phyloP scores from a whole-genome alignment of 257 asterid genomes.

The Leptodermis oblonga region DNA sequence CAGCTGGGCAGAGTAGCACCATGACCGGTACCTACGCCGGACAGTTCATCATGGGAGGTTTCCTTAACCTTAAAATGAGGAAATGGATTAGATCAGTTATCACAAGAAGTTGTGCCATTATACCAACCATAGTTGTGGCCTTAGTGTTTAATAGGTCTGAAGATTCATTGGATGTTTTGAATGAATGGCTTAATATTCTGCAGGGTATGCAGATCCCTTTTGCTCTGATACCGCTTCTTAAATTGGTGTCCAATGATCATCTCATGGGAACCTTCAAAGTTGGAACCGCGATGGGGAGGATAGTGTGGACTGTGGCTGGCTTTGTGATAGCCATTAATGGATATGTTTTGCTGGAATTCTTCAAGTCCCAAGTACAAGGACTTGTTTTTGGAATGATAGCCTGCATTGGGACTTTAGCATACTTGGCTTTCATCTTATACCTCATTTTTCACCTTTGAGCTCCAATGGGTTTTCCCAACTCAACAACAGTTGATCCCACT shows the following conservation, averaged over 20 bases:
- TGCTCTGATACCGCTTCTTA: conserved; percentile 91
- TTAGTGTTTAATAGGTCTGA: conserved; percentile 80
- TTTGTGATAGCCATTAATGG: conserved; percentile 62
- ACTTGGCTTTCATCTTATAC: conserved; percentile 46
- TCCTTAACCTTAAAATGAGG: conserved; percentile 75
- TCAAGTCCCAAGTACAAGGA: conserved; percentile 55
- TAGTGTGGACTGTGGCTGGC: conserved; percentile 56
- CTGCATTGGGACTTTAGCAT: conserved; percentile 40
- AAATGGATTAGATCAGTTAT: conserved; percentile 84
- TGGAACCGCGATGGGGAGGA: conserved; percentile 58
- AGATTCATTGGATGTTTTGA: conserved; percentile 68
- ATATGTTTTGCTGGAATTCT: conserved; percentile 61
- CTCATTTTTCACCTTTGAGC: conserved; percentile 44
- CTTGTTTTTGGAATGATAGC: conserved; percentile 33
- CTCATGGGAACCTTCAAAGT: conserved; percentile 83
- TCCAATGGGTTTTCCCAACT: conserved; percentile 39
- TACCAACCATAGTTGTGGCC: conserved; percentile 86
- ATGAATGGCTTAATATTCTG: conserved; percentile 95
- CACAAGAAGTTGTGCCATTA: conserved; percentile 91
- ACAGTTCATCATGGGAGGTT: too few species aligned
- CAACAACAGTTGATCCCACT: conserved; percentile 31
- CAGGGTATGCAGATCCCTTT: conserved; percentile 95
- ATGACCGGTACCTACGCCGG: conserved; percentile 96
- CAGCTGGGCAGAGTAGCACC: conserved; percentile 97
- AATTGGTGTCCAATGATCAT: conserved; percentile 84